phyloP scores from a whole-genome alignment of 371 early-diverging fungal genomes.

The Nematocida ausubeli region DNA sequence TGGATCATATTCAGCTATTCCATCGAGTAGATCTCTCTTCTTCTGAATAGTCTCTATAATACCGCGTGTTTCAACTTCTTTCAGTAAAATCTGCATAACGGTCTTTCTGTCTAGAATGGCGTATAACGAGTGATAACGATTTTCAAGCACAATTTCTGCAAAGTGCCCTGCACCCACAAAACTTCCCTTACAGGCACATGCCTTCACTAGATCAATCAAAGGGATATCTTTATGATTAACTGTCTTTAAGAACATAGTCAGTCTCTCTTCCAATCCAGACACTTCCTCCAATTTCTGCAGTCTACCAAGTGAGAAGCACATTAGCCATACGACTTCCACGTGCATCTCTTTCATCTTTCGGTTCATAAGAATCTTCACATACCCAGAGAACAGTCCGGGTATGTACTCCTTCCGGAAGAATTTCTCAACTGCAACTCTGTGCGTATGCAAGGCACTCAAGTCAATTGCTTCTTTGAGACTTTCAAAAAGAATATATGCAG shows the following conservation, averaged over 20 bases:
- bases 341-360: neutral
- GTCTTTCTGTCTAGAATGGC: neutral
- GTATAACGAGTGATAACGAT: neutral
- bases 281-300: neutral
- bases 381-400: slow-evolving; percentile 44
- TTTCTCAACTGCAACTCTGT: slow-evolving; percentile 7
- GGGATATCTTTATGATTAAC: neutral
- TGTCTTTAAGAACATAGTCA: neutral
- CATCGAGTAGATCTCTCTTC: neutral
- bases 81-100: neutral
- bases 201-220: neutral
- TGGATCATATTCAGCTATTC: neutral
- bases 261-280: slow-evolving; percentile 27
- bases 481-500: slow-evolving; percentile 32
- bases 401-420: slow-evolving; percentile 17
- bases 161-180: neutral
- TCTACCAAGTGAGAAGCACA: neutral
- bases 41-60: neutral
- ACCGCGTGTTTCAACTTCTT: neutral
- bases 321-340: neutral
- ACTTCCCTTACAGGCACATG: neutral
- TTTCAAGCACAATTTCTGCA: neutral
- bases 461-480: neutral
- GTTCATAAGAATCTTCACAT: slow-evolving; percentile 3
- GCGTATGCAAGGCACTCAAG: neutral